Conservation (phyloP, 805 yeast species). For the Saccharomycopsis schoenii region DNA sequence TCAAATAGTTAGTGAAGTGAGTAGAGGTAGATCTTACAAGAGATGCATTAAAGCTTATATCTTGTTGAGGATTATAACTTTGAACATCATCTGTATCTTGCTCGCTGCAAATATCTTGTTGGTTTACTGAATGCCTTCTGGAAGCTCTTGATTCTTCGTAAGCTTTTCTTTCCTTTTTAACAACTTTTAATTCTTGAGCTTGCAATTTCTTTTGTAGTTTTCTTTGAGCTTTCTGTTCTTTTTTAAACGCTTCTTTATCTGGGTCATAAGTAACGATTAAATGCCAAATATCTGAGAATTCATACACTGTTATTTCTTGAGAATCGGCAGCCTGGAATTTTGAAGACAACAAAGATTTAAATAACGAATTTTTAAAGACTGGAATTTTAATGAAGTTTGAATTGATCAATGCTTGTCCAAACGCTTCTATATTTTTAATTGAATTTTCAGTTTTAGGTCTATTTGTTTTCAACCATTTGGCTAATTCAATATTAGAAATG, state of each 20-base stretch:
- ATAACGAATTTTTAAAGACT: constrained; percentile 13
- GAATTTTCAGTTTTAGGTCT: constrained; percentile 15
- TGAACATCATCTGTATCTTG: not conserved
- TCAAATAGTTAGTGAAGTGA: constrained; percentile 9
- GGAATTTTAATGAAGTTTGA: constrained; percentile 13
- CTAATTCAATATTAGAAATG: constrained; percentile 14
- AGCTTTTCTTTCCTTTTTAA: constrained; percentile 7
- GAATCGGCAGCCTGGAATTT: constrained; percentile 13
- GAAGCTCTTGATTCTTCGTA: constrained; percentile 7
- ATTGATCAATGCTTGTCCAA: constrained; percentile 14
- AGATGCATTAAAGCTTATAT: not conserved
- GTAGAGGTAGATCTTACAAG: not conserved
- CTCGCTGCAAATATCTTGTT: not conserved
- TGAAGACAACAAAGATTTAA: constrained; percentile 2
- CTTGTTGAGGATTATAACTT: not conserved
- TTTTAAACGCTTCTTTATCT: not conserved
- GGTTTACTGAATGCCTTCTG: not conserved
- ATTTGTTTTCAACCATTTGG: constrained; percentile 14
- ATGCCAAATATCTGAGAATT: constrained; percentile 9
- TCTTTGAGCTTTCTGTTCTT: constrained; percentile 12
- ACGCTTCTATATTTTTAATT: constrained; percentile 13
- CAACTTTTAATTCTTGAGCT: constrained; percentile 5
- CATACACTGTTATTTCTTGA: constrained; percentile 7
- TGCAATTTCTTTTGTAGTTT: constrained; percentile 11
- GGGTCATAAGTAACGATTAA: constrained; percentile 7